Conservation (phyloP, 176 grass and related monocot genomes). For the Eleusine coracana region DNA sequence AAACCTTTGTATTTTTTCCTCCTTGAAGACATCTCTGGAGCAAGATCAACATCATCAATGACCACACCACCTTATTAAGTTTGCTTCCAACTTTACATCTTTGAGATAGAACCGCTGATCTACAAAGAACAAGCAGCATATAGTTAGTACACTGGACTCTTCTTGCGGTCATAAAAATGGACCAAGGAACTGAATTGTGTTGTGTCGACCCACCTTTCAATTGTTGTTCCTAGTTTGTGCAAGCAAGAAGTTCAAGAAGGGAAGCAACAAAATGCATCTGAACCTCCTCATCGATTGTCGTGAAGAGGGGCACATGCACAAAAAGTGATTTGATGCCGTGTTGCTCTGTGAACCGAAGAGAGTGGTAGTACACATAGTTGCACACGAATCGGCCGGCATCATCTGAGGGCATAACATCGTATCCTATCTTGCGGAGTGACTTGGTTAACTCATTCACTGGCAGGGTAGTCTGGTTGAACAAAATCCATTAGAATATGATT, state of each 20-base stretch:
- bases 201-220: conserved; percentile 23
- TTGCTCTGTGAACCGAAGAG: conserved; percentile 82
- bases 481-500: background rate
- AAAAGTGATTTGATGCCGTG: conserved; percentile 84
- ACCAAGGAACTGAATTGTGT: too few relatives aligned
- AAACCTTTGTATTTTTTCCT: background rate
- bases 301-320: conserved; percentile 94
- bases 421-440: conserved; percentile 70
- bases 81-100: conserved; percentile 44
- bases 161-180: background rate
- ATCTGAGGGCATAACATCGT: conserved; percentile 79
- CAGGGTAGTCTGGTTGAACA: conserved; percentile 59
- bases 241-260: conserved; percentile 72
- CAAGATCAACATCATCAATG: conserved; percentile 39
- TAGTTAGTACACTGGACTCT: background rate
- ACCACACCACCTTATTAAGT: conserved; percentile 43
- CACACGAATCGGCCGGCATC: conserved; percentile 92
- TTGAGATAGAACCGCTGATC: conserved; percentile 22
- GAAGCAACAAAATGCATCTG: conserved; percentile 90
- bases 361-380: conserved; percentile 96
- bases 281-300: conserved; percentile 78
- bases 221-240: conserved; percentile 44
- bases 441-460: conserved; percentile 75
- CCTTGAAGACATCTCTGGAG: conserved; percentile 35
- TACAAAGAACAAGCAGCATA: conserved; percentile 27